Evolutionary conservation across 306 rosid genomes (phyloP), one percentile per base, ranked within the genome.

Genomic region (Inga oerstediana): DNA sequence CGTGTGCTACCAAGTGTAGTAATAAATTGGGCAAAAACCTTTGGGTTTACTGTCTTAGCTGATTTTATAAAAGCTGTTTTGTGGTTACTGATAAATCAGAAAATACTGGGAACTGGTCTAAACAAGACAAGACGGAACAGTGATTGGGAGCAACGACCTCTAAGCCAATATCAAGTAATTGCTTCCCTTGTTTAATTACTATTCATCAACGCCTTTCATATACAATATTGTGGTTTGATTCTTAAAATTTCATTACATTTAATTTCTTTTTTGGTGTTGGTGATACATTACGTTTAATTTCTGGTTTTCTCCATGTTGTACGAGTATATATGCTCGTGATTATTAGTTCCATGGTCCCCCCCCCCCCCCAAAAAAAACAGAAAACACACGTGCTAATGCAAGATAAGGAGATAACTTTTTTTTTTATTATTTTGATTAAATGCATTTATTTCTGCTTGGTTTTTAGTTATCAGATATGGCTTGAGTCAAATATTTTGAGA

Each of bases 91-190:
- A 72, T 73, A 72, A 83, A 59, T 84, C 89, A 96, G 99, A 96
- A 96, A 92, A 84, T 94, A 74, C 72, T 96, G 64, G 99, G 99
- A 71, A 94, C 94, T 80, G 88, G 89, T 82, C 87, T 96, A 82
- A 92, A 96, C 93, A 96, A 96, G 91, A 94, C 97, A 49, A 90
- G 98, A 75, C 91, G 98, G 82, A 94, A 92, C 87, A 96, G 99
- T 86, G 87, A 96, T 78, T 96, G 97, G 99, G 99, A 96, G 86
- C 97, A 90, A 49, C 90, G 99, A 8, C 99, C 99, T 74, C 84
- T 96, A 82, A 86, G 95, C 48, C 84, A 70, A 84, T 90, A 94
- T 87, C 99, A 96, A 91, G 99, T 93, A 82, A 84, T 64, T 80
- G 75, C 73, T 79, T 52, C 78, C 41, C 54, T 78, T 49, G 67